Evolutionary conservation across 306 rosid genomes (phyloP).

Genomic region (Dalbergia cochinchinensis): DNA sequence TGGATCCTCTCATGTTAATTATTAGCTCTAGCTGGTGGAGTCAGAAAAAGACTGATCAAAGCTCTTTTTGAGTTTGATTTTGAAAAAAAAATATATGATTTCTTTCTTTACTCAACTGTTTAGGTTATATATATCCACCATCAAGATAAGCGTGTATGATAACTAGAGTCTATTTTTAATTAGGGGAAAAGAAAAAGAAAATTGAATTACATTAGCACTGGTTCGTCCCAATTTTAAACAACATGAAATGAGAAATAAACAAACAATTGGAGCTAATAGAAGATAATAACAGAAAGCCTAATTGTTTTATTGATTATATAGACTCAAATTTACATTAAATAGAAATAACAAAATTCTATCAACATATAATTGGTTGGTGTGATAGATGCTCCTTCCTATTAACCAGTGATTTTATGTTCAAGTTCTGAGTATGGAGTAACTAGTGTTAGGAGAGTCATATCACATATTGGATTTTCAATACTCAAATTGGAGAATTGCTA

Average conservation of each 20-base stretch:
- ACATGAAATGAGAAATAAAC: slow-evolving; percentile 15
- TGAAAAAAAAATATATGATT: background rate
- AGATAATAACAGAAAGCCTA: background rate
- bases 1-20: background rate
- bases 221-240: slow-evolving; percentile 1
- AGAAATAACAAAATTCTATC: too few species aligned
- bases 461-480: too few species aligned
- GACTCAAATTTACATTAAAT: too few species aligned
- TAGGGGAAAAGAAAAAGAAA: too few species aligned
- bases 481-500: too few species aligned
- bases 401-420: too few species aligned
- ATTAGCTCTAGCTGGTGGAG: background rate
- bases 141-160: background rate
- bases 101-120: background rate
- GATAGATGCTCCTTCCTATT: background rate
- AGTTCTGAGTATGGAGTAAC: too few species aligned
- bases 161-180: too few species aligned
- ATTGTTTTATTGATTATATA: too few species aligned
- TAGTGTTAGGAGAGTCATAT: too few species aligned
- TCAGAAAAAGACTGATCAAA: background rate
- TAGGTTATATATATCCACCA: background rate
- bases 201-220: background rate
- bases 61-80: background rate
- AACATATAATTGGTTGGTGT: background rate
- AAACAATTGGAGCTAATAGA: background rate